Evolutionary conservation across 164 flowering plant genomes (phyloP).

Genomic region (Houttuynia cordata): DNA sequence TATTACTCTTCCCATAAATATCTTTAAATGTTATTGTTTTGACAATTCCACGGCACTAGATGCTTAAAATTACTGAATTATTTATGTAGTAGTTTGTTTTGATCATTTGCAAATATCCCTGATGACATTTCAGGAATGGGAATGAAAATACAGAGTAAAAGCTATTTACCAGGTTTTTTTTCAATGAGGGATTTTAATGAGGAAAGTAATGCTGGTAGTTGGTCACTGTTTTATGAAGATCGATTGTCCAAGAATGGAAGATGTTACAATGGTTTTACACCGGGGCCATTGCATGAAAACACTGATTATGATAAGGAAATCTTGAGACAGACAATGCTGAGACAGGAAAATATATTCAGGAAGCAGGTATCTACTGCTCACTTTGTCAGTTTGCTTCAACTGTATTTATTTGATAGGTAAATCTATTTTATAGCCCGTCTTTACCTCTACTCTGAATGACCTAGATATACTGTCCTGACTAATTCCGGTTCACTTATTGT

Average conservation of each 20-base stretch:
- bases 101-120: too few relatives aligned
- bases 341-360: conserved; percentile 75
- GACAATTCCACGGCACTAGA: too few relatives aligned
- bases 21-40: too few relatives aligned
- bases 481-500: too few relatives aligned
- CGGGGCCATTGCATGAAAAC: conserved; percentile 31
- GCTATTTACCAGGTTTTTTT: conserved; percentile 49
- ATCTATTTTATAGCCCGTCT: too few relatives aligned
- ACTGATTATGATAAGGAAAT: conserved; percentile 49
- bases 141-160: conserved; percentile 63
- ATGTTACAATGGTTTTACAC: conserved; percentile 37
- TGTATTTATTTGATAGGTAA: background rate
- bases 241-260: conserved; percentile 37
- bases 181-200: conserved; percentile 77
- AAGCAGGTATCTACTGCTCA: conserved; percentile 43
- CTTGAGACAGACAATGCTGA: conserved; percentile 70
- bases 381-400: background rate
- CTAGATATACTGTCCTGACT: too few relatives aligned
- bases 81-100: too few relatives aligned
- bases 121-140: conserved; percentile 61
- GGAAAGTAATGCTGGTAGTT: conserved; percentile 50
- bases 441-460: too few relatives aligned
- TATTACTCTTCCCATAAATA: too few relatives aligned
- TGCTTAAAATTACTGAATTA: too few relatives aligned
- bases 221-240: conserved; percentile 58